Percentiles rank a stretch among this genome's conserved stretches.
These are phyloP conservation scores for Fagus crenata DNA, from an alignment of 306 rosid genomes.

Conservation along the genomic window DNA sequence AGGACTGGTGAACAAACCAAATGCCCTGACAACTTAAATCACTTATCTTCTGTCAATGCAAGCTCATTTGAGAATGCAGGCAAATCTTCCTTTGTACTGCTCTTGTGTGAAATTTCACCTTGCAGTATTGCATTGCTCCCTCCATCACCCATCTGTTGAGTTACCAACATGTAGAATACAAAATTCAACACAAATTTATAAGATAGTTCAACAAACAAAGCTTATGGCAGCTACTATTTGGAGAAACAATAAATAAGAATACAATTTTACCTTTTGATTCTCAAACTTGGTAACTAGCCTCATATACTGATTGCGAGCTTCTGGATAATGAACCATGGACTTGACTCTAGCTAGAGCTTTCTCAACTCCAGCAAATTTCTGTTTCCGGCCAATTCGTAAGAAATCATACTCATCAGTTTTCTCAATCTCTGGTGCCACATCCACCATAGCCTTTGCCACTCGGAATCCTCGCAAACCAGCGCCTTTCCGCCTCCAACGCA, in stretches of 20 bases:
- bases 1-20: not conserved
- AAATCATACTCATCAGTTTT: conserved; percentile 65
- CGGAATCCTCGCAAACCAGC: conserved; percentile 70
- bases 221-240: not conserved
- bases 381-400: conserved; percentile 60
- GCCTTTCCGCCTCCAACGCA: conserved; percentile 75
- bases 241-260: not conserved
- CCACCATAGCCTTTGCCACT: conserved; percentile 34
- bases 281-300: conserved; percentile 53
- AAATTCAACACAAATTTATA: not conserved
- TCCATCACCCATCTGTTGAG: conserved; percentile 25
- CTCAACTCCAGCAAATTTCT: conserved; percentile 60
- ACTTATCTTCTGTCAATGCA: not conserved
- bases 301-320: conserved; percentile 68
- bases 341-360: conserved; percentile 65
- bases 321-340: conserved; percentile 62
- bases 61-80: not conserved
- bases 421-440: conserved; percentile 32
- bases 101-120: conserved; percentile 10
- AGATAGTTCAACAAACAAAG: not conserved
- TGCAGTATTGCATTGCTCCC: conserved; percentile 4
- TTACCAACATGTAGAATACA: not conserved
- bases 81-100: conserved; percentile 5
- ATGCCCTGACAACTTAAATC: conserved; percentile 3
- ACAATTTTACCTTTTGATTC: conserved; percentile 46